Conservation (phyloP, 139 green algal species). For the Chlorella sorokiniana region DNA sequence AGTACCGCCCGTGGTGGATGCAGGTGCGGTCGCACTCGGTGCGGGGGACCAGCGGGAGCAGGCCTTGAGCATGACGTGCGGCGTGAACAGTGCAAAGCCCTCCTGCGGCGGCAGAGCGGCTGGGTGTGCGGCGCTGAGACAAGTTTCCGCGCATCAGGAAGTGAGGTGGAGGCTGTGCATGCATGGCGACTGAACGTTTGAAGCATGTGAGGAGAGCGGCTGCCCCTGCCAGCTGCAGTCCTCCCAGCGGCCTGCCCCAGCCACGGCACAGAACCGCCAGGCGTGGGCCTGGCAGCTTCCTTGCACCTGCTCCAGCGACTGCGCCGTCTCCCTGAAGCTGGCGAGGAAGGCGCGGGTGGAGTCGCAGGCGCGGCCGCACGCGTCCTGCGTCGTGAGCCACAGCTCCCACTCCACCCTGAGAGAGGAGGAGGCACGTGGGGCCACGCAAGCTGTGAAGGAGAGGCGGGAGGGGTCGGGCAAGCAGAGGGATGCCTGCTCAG, state of each 20-base stretch:
- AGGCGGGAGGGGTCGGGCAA: background rate
- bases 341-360: conserved; percentile 57
- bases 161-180: too few relatives aligned
- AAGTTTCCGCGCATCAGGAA: too few relatives aligned
- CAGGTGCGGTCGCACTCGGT: conserved; percentile 59
- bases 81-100: conserved; percentile 22
- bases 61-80: conserved; percentile 70
- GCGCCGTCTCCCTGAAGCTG: conserved; percentile 50
- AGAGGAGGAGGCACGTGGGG: background rate
- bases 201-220: too few relatives aligned
- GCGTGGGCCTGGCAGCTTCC: too few relatives aligned
- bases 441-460: too few relatives aligned
- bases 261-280: too few relatives aligned
- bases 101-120: conserved; percentile 1
- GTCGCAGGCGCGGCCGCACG: conserved; percentile 68
- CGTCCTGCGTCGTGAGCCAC: conserved; percentile 72
- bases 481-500: background rate
- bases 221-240: too few relatives aligned
- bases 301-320: conserved; percentile 51
- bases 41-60: conserved; percentile 44
- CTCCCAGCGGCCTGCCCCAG: too few relatives aligned
- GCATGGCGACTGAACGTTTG: too few relatives aligned
- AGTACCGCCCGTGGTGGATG: conserved; percentile 51
- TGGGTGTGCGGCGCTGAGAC: too few relatives aligned
- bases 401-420: conserved; percentile 75